Base-by-base conservation (phyloP, 805 yeast species). In the Candida railenensis region DNA sequence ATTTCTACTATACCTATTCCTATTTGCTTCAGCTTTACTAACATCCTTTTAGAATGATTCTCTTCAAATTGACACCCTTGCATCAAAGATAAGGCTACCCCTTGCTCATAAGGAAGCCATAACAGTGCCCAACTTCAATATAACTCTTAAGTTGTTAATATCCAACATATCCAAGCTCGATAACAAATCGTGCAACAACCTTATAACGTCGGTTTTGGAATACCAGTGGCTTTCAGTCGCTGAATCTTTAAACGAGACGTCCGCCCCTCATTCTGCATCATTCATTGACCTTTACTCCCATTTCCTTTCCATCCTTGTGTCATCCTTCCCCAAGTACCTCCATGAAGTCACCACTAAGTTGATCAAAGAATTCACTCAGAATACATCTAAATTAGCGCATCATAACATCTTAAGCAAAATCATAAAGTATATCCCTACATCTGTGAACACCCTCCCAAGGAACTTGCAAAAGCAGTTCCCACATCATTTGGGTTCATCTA, bases 241-340 rank as follows among this genome's bases (percentile, higher is more conserved):
- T 19, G 41, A 49, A 16, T 9, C 59, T 8, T 51, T 56, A 14
- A 4, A 5, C 5, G 30, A 4, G 56, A 54, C 40, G 15, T 7
- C 16, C 5, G 16, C 14, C 4, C n/a, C 5, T 8, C 34, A 12
- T 19, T 5, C 30, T 5, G 36, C 43, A 14, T 47, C 43, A 34
- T 78, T 83, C 53, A 65, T 80, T 21, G 69, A 73, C 42, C 68
- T 74, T 40, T 90, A 87, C 64, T 76, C 85, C 40, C 83, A 81
- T 38, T 94, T 94, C 63, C 67, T 89, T 40, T 76, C 82, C 39
- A 87, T 91, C 22, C 74, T 92, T 44, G 87, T 91, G 34, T 85
- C 96, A 3, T 86, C 92, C 40, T 75, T 84, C 49, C 98, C 98
- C 5, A 88, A 83, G 63, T 92, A 96, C 88, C 83, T 94, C 81